Percentiles rank a stretch among this genome's conserved stretches.
Evolutionary conservation across 2,329 filamentous ascomycete species (phyloP).

Genomic region (Trichoderma harzianum): DNA sequence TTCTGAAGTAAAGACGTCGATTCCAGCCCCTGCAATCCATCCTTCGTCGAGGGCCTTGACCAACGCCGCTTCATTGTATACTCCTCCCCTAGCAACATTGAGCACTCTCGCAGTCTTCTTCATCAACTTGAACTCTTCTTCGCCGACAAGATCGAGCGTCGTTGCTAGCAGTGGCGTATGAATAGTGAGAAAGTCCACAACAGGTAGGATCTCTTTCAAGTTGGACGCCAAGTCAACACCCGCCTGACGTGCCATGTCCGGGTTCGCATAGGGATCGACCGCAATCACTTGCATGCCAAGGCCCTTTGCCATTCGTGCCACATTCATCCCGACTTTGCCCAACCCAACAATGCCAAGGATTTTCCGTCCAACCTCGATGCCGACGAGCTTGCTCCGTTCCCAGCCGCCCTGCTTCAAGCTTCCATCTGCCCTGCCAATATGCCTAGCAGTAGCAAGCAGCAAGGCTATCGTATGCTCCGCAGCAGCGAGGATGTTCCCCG

Average conservation of each 20-base stretch:
- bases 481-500: conserved; percentile 76
- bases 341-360: conserved; percentile 72
- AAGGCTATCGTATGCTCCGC: conserved; percentile 76
- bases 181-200: conserved; percentile 73
- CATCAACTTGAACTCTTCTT: conserved; percentile 65
- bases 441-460: conserved; percentile 69
- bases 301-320: conserved; percentile 74
- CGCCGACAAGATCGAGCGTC: conserved; percentile 70
- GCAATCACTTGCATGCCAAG: conserved; percentile 73
- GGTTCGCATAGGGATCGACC: conserved; percentile 74
- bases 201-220: conserved; percentile 58
- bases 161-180: conserved; percentile 77
- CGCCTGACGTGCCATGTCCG: conserved; percentile 64
- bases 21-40: conserved; percentile 70
- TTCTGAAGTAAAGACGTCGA: conserved; percentile 78
- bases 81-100: conserved; percentile 76
- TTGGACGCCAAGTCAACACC: conserved; percentile 61
- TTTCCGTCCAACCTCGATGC: conserved; percentile 75
- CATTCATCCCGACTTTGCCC: conserved; percentile 79
- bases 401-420: conserved; percentile 69
- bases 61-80: conserved; percentile 73
- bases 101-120: conserved; percentile 70
- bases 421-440: conserved; percentile 67
- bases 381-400: conserved; percentile 72
- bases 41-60: conserved; percentile 66